phyloP scores from a whole-genome alignment of 1,139 yeast species.

The Hyphopichia fennica region DNA sequence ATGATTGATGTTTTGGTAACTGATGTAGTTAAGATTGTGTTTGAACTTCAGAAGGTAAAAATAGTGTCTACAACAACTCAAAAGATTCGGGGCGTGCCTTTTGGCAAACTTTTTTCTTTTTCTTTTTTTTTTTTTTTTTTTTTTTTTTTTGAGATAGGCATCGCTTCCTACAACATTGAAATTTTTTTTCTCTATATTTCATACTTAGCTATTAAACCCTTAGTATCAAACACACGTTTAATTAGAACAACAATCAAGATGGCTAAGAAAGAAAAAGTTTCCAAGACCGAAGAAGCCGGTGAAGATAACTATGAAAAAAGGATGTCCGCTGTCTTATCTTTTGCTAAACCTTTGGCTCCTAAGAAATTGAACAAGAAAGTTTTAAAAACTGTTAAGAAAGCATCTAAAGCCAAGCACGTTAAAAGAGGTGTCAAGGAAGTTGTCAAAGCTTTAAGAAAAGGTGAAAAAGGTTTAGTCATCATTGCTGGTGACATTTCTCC shows the following conservation, averaged over 20 bases:
- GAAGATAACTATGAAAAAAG: constrained; percentile 91
- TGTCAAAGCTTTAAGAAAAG: constrained; percentile 95
- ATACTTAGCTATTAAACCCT: not conserved
- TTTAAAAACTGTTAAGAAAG: constrained; percentile 93
- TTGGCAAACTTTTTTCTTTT: not conserved
- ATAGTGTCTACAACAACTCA: too few species aligned
- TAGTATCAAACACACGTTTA: not conserved
- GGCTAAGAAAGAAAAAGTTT: constrained; percentile 52
- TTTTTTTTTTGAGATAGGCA: constrained; percentile 1
- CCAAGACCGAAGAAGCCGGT: constrained; percentile 44
- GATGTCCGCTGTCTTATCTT: constrained; percentile 85
- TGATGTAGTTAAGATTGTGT: too few species aligned
- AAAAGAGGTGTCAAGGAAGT: constrained; percentile 99
- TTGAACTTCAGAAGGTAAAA: too few species aligned
- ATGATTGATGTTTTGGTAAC: too few species aligned
- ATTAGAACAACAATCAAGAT: too few species aligned
- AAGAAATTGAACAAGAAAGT: constrained; percentile 95
- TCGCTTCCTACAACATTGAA: constrained; percentile 2
- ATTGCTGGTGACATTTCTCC: constrained; percentile 99
- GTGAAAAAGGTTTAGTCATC: constrained; percentile 94
- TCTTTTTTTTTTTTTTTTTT: constrained; percentile 2
- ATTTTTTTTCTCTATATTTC: not conserved
- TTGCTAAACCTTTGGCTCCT: constrained; percentile 94
- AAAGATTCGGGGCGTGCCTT: not conserved
- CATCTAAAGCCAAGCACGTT: constrained; percentile 96